phyloP scores from a whole-genome alignment of 1,139 yeast species.

The Protomyces pachydermus region DNA sequence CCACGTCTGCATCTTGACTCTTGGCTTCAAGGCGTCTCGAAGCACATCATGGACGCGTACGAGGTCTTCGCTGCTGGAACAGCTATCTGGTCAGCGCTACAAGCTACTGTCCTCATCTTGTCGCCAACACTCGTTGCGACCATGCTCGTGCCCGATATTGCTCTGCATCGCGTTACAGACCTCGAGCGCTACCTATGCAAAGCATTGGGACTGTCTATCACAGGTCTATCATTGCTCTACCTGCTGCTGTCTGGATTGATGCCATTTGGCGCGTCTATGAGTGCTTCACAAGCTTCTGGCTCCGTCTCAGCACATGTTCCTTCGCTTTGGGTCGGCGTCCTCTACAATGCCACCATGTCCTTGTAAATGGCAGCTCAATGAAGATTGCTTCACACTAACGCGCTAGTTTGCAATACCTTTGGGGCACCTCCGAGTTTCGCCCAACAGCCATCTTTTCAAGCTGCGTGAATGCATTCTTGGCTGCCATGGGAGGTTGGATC shows the following conservation, averaged over 20 bases:
- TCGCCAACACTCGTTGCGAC: constrained; percentile 21
- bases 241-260: constrained; percentile 16
- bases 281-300: neutral
- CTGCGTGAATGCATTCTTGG: constrained; percentile 7
- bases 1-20: neutral
- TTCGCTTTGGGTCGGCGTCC: constrained; percentile 12
- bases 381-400: neutral
- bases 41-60: constrained; percentile 17
- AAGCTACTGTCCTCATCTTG: constrained; percentile 7
- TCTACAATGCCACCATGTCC: constrained; percentile 4
- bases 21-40: neutral
- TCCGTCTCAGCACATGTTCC: constrained; percentile 5
- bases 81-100: constrained; percentile 11
- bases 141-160: neutral
- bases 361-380: neutral
- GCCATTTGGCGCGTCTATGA: constrained; percentile 14
- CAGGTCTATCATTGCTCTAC: neutral
- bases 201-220: constrained; percentile 15
- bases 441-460: constrained; percentile 1
- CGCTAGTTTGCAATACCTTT: neutral
- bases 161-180: constrained; percentile 5
- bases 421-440: constrained; percentile 9
- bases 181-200: constrained; percentile 16
- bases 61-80: constrained; percentile 17
- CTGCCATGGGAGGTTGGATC: constrained; percentile 7